Base-by-base conservation (phyloP, 1,284 basidiomycete species). In the Sanghuangporus weigelae region DNA sequence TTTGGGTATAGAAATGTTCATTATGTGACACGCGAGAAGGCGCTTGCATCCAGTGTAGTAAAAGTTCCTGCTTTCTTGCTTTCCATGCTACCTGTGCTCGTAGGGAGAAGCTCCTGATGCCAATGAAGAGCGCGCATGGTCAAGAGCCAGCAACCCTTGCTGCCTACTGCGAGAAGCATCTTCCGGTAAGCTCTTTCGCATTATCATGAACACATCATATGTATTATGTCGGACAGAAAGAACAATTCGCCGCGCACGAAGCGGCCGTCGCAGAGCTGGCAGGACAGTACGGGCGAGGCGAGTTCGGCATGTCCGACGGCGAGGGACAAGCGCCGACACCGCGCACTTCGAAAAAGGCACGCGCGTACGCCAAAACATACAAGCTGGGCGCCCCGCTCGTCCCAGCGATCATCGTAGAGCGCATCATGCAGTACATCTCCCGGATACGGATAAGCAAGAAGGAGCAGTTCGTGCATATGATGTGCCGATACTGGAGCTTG, bases 31-130 rank as follows among this genome's bases (percentile, higher is more conserved):
- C 90, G 55, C 81, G 84, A 61, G 81, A 85, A 67, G 97, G 97
- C 4, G 96, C 97, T 0, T 98, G 96, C 74, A 97, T 99, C 51
- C 97, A 99, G 75, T 99, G 97, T 75, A 90, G 90, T 67, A 96
- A 95, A 76, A 81, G 86, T 10, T 90, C 86, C 1, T 99, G 97
- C 76, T 96, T 95, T 74, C 83, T 90, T 2, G 96, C 97, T 0
- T 99, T 98, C 70, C 97, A 99, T 73, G 86, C 93, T 1, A 97
- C 96, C 0, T 99, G 97, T 72, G 97, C 96, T 0, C 81, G 96
- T 14, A 90, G 90, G 69, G 84, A 91, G 69, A 93, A 91, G 66
- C 74, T 95, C 6, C 73, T 96, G 11, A 82, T 90, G 76, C 91
- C 91, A 2, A 96, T 96, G 93, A 96, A 96, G 74, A 86, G 84